Percentiles rank a stretch among this genome's conserved stretches.
Evolutionary conservation across 768 basidiomycete genomes (phyloP).

Genomic region (Hygrophoropsis aurantiaca): DNA sequence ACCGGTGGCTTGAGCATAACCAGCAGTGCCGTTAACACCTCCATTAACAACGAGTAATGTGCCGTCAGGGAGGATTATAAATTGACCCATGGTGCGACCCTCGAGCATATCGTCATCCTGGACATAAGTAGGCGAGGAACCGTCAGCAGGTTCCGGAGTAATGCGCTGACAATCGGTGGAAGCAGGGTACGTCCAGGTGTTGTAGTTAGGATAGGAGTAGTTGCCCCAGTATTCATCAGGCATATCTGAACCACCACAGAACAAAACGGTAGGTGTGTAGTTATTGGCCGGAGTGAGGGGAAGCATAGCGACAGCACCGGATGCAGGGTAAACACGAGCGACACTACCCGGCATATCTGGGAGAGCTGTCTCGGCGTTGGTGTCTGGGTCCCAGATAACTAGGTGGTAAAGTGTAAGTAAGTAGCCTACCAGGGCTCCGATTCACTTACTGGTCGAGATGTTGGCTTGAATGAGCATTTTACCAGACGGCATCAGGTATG

Average conservation of each 20-base stretch:
- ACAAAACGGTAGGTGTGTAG: conserved; percentile 75
- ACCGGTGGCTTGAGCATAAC: conserved; percentile 61
- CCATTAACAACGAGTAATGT: conserved; percentile 76
- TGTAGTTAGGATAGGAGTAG: conserved; percentile 62
- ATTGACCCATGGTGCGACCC: conserved; percentile 83
- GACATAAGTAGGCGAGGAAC: conserved; percentile 51
- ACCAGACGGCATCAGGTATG: conserved; percentile 74
- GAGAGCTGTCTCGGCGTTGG: conserved; percentile 53
- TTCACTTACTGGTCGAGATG: conserved; percentile 62
- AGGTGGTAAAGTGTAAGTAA: not conserved
- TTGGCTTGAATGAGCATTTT: conserved; percentile 84
- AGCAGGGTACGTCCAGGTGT: conserved; percentile 66
- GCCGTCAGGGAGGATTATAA: conserved; percentile 74
- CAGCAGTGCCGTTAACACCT: conserved; percentile 78
- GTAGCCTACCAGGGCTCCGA: conserved; percentile 6
- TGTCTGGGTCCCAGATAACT: conserved; percentile 45
- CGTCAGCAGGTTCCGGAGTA: conserved; percentile 74
- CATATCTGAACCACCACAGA: conserved; percentile 87
- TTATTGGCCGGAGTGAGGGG: conserved; percentile 83
- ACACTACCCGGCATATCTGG: conserved; percentile 69
- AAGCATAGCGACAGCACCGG: conserved; percentile 79
- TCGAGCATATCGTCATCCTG: conserved; percentile 73
- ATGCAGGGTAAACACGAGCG: conserved; percentile 79
- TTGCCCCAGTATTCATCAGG: conserved; percentile 69
- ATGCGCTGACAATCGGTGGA: conserved; percentile 72